Base-by-base conservation (phyloP, 2,329 filamentous ascomycete species). In the Monosporascus sp. region DNA sequence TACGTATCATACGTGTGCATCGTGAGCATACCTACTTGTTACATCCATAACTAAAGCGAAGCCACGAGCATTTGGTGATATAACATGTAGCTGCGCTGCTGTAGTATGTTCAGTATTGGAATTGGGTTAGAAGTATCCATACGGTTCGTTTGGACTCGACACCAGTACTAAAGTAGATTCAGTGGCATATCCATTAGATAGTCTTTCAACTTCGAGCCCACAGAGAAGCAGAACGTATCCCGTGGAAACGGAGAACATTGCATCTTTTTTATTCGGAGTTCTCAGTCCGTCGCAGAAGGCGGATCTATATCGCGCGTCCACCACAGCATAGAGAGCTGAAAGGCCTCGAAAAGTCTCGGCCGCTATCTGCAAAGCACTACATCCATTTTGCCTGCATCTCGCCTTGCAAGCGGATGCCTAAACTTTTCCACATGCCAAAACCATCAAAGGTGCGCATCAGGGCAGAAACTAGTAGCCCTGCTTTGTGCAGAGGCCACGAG, bases 231-330 rank as follows among this genome's bases (percentile, higher is more conserved):
- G 22, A 38, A 49, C n/a, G 14, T n/a, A 27, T 51, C 38, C 20
- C 27, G 24, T 52, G 51, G 37, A 51, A 38, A 43, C 35, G 49
- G 35, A 53, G 54, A 62, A 58, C 52, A 52, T 56, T 57, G 55
- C 58, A 55, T 58, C 61, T 60, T 68, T 70, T 72, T 70, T 66
- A 63, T 69, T 63, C 62, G 65, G 68, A 71, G 65, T 72, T 69
- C 70, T 73, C 68, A 72, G 69, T 73, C 67, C 68, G 61, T 66
- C 68, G 65, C 69, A 67, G 67, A 67, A 44, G 41, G 41, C 66
- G 64, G 66, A 64, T 63, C 62, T 60, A 54, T 66, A 60, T 65
- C 55, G 55, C 59, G 61, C 22, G 61, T 64, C 65, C 65, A 66
- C 64, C 61, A 67, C 62, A 63, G 61, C 62, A 58, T 57, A 63